These are phyloP conservation scores for Pythium monospermum DNA, from an alignment of 352 stramenopile genomes.

Conservation along the genomic window DNA sequence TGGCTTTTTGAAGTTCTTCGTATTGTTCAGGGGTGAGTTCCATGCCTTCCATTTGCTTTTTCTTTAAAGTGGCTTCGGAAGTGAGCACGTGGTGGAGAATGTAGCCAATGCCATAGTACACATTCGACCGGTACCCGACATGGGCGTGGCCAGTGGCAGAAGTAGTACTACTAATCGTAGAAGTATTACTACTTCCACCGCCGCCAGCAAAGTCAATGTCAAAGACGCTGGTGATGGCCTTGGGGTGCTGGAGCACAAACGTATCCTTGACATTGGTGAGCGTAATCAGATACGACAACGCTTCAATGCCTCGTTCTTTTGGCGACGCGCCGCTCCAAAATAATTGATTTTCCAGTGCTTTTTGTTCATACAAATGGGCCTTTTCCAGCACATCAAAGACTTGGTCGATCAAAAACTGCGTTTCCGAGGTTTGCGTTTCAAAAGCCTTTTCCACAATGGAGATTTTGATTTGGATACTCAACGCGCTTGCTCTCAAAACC, in stretches of 20 bases:
- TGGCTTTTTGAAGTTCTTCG: slow-evolving; percentile 94
- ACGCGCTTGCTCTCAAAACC: slow-evolving; percentile 61
- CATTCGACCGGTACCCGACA: slow-evolving; percentile 69
- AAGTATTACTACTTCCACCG: no score
- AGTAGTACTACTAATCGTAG: slow-evolving; percentile 20
- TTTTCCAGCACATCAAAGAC: slow-evolving; percentile 73
- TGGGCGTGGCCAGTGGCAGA: slow-evolving; percentile 17
- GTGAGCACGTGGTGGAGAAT: slow-evolving; percentile 93
- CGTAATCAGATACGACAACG: slow-evolving; percentile 81
- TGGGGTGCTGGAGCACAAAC: slow-evolving; percentile 52
- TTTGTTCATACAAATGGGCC: slow-evolving; percentile 49
- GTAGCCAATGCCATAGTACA: slow-evolving; percentile 92
- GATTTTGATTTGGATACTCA: slow-evolving; percentile 84
- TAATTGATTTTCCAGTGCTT: slow-evolving; percentile 30
- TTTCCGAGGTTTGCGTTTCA: slow-evolving; percentile 51
- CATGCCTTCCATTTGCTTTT: slow-evolving; percentile 95
- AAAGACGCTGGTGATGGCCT: slow-evolving; percentile 66
- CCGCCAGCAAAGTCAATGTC: slow-evolving; percentile 58
- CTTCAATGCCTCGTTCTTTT: slow-evolving; percentile 78
- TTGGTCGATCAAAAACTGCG: slow-evolving; percentile 58
- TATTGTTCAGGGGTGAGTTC: slow-evolving; percentile 97
- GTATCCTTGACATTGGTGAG: slow-evolving; percentile 76
- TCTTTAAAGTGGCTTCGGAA: slow-evolving; percentile 91
- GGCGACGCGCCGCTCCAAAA: slow-evolving; percentile 69
- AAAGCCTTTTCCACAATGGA: slow-evolving; percentile 78